A percentile compares a stretch with the other conserved stretches of the same genome.
Conservation (phyloP, 768 basidiomycete species). For the Tricholomella constricta region DNA sequence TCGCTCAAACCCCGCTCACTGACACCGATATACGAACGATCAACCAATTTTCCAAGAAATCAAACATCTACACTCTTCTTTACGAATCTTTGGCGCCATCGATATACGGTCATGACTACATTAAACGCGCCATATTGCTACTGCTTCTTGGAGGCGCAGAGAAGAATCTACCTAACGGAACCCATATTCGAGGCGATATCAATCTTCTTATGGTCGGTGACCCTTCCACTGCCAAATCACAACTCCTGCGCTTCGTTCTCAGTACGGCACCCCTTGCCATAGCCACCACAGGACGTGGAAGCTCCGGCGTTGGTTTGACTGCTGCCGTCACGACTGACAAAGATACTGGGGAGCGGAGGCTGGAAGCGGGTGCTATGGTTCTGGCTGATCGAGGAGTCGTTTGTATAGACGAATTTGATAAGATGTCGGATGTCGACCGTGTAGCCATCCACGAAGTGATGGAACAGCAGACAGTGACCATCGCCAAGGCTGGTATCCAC, state of each 20-base stretch:
- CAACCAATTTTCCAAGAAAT: constrained; percentile 88
- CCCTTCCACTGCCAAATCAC: constrained; percentile 97
- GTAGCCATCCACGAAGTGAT: constrained; percentile 99
- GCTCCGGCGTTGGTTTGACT: constrained; percentile 98
- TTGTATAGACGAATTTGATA: constrained; percentile 99
- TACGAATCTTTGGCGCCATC: constrained; percentile 96
- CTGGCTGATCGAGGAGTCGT: constrained; percentile 98
- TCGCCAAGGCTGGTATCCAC: constrained; percentile 98
- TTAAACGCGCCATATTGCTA: constrained; percentile 92
- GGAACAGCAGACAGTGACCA: constrained; percentile 99
- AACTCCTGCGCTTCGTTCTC: constrained; percentile 93
- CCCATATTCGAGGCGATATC: constrained; percentile 99
- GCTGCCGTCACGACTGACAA: constrained; percentile 98
- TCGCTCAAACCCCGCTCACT: constrained; percentile 89
- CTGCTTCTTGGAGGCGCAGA: constrained; percentile 95
- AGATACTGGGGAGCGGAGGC: constrained; percentile 94
- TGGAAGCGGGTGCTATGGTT: constrained; percentile 99
- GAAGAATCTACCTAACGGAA: constrained; percentile 96
- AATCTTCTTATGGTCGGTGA: constrained; percentile 99
- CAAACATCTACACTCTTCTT: constrained; percentile 84
- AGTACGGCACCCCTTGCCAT: constrained; percentile 96
- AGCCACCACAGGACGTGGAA: constrained; percentile 96
- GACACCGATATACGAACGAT: constrained; percentile 95
- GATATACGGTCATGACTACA: constrained; percentile 94
- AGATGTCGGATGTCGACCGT: constrained; percentile 98